These are phyloP conservation scores for Gymnopilus junonius DNA, from an alignment of 768 basidiomycete genomes.

Conservation along the genomic window DNA sequence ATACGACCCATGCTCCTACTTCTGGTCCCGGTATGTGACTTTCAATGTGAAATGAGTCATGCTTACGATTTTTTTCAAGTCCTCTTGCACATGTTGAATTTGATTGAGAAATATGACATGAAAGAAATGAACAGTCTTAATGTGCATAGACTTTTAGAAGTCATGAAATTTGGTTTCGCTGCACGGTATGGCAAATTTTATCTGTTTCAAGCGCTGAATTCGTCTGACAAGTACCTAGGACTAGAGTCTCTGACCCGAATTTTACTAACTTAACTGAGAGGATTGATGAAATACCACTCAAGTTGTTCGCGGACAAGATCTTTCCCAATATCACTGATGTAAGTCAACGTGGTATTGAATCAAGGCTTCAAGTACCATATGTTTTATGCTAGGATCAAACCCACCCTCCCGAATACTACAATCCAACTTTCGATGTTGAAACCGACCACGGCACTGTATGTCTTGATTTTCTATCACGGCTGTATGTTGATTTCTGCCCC, in stretches of 20 bases:
- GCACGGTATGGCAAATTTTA: conserved; percentile 37
- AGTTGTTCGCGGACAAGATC: conserved; percentile 66
- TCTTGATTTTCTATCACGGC: background rate
- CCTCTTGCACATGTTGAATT: conserved; percentile 90
- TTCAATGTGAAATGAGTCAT: background rate
- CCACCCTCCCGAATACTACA: conserved; percentile 82
- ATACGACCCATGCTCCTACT: conserved; percentile 84
- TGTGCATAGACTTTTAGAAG: conserved; percentile 82
- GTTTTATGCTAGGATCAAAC: conserved; percentile 66
- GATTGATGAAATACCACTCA: conserved; percentile 70
- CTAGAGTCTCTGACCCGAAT: conserved; percentile 79
- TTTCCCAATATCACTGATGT: conserved; percentile 84
- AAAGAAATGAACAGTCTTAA: conserved; percentile 63
- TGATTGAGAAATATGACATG: conserved; percentile 75
- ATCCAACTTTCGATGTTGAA: conserved; percentile 77
- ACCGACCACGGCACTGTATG: conserved; percentile 88
- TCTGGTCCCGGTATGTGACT: conserved; percentile 66
- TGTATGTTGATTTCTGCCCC: background rate
- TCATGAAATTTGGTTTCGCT: conserved; percentile 75
- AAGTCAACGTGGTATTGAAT: conserved; percentile 5
- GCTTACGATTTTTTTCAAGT: conserved; percentile 38
- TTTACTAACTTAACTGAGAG: conserved; percentile 60
- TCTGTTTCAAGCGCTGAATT: background rate
- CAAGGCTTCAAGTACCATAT: conserved; percentile 25
- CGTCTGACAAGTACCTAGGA: conserved; percentile 46